Percentiles rank a stretch among this genome's conserved stretches.
Evolutionary conservation across 2,329 filamentous ascomycete genomes (phyloP).

Genomic region (Cladobotryum protrusum): DNA sequence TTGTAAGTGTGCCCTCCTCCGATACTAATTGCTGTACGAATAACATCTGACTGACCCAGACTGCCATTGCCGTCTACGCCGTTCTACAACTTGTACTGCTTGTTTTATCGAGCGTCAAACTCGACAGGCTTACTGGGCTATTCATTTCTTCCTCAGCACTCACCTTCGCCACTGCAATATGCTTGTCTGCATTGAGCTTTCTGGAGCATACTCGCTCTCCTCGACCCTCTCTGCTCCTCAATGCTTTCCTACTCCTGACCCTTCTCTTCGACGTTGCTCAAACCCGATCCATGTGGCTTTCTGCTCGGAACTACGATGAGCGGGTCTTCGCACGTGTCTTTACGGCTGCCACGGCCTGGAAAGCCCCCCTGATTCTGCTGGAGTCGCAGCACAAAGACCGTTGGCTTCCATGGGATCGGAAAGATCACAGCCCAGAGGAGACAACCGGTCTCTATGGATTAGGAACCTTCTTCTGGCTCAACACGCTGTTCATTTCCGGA

Average conservation of each 20-base stretch:
- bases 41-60: neutral
- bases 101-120: constrained; percentile 20
- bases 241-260: constrained; percentile 35
- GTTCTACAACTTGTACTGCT: constrained; percentile 28
- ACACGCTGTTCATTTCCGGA: constrained; percentile 29
- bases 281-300: constrained; percentile 21
- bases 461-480: constrained; percentile 30
- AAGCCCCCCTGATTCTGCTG: constrained; percentile 28
- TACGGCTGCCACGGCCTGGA: constrained; percentile 29
- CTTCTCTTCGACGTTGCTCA: constrained; percentile 39
- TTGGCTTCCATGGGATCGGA: constrained; percentile 33
- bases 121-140: constrained; percentile 13
- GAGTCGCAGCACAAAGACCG: constrained; percentile 33
- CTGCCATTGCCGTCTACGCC: constrained; percentile 15
- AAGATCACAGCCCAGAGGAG: constrained; percentile 33
- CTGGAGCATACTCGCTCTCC: constrained; percentile 31
- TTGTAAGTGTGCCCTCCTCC: constrained; percentile 17
- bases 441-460: constrained; percentile 28
- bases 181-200: neutral
- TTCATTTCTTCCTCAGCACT: constrained; percentile 13
- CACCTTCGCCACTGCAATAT: constrained; percentile 20
- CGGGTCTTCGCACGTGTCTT: constrained; percentile 26
- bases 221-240: constrained; percentile 38
- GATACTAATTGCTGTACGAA: neutral
- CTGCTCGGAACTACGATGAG: constrained; percentile 16